Evolutionary conservation across 768 basidiomycete genomes (phyloP).

Genomic region (Collybia mongolica): DNA sequence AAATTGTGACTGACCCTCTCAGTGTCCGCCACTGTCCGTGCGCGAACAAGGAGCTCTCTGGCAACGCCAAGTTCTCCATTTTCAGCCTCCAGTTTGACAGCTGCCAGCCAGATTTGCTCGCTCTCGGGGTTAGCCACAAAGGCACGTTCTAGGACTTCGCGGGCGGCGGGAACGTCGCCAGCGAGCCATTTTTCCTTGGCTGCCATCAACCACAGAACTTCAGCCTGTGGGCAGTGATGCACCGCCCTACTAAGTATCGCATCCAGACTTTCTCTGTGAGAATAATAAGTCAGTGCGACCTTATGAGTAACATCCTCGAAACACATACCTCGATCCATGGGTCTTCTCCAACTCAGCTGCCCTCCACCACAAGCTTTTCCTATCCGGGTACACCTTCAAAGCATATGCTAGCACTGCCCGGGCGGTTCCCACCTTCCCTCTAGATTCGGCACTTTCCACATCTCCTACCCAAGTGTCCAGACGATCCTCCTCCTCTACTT

Average conservation of each 20-base stretch:
- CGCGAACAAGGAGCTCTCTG: conserved; percentile 81
- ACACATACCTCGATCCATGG: conserved; percentile 72
- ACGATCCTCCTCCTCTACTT: conserved; percentile 93
- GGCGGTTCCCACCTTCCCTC: conserved; percentile 78
- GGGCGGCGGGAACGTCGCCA: conserved; percentile 88
- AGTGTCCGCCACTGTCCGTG: conserved; percentile 88
- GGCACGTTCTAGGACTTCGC: conserved; percentile 83
- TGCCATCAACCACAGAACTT: conserved; percentile 96
- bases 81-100: conserved; percentile 95
- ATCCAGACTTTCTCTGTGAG: conserved; percentile 69
- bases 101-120: conserved; percentile 97
- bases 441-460: conserved; percentile 76
- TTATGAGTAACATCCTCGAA: background rate
- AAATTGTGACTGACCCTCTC: conserved; percentile 61
- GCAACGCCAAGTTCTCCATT: conserved; percentile 90
- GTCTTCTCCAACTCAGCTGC: conserved; percentile 93
- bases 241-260: conserved; percentile 82
- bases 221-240: conserved; percentile 90
- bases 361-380: conserved; percentile 80
- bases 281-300: background rate
- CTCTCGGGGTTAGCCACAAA: conserved; percentile 96
- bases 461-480: conserved; percentile 90
- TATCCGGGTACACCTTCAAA: conserved; percentile 87
- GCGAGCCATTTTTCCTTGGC: conserved; percentile 96
- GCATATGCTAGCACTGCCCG: conserved; percentile 90